These are phyloP conservation scores for Nicotiana attenuata DNA, from an alignment of 257 asterid species.

Conservation along the genomic window DNA sequence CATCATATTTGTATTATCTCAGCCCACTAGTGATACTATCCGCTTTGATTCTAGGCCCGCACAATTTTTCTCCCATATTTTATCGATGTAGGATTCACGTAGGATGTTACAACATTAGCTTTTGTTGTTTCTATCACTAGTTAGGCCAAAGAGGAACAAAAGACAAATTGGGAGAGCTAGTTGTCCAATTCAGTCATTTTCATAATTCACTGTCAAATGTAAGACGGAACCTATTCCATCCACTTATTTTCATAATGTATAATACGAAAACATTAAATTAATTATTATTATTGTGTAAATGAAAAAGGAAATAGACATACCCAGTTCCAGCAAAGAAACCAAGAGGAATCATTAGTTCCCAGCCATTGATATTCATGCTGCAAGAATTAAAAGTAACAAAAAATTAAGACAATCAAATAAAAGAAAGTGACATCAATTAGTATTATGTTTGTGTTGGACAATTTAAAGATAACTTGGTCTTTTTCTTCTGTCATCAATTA, in stretches of 20 bases:
- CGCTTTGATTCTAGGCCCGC: too few relatives aligned
- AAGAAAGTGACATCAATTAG: background rate
- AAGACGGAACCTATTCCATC: background rate
- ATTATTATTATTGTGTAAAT: background rate
- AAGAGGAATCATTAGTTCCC: constrained; percentile 83
- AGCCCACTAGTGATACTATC: too few relatives aligned
- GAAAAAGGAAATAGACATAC: constrained; percentile 21
- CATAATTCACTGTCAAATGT: background rate
- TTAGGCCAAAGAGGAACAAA: too few relatives aligned
- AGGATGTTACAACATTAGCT: too few relatives aligned
- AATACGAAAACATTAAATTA: background rate
- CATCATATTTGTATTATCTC: too few relatives aligned
- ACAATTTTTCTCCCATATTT: too few relatives aligned
- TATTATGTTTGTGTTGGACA: background rate
- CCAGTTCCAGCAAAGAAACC: constrained; percentile 81
- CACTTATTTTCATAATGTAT: background rate
- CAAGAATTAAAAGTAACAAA: background rate
- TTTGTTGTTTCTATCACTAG: too few relatives aligned
- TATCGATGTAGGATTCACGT: too few relatives aligned
- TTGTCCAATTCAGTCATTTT: too few relatives aligned
- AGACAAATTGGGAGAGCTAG: too few relatives aligned
- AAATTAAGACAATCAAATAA: background rate
- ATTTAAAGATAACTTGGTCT: background rate
- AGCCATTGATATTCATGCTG: constrained; percentile 79
- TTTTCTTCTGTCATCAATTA: background rate